phyloP scores from a whole-genome alignment of 176 grass and related monocot species.

The Oryza australiensis region DNA sequence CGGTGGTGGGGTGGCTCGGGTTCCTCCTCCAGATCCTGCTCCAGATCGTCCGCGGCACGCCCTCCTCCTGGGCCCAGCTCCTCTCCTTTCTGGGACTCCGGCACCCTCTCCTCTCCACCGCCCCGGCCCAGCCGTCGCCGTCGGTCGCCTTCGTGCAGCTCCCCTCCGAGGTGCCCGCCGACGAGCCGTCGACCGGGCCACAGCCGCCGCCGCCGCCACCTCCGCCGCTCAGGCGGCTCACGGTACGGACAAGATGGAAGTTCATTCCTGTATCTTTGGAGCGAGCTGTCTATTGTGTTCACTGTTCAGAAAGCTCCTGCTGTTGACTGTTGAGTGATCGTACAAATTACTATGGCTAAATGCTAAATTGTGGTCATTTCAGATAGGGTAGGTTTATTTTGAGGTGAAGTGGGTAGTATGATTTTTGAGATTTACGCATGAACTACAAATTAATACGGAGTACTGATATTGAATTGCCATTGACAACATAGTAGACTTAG shows the following conservation, averaged over 20 bases:
- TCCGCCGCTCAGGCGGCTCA: constrained; percentile 43
- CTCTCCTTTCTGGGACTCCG: constrained; percentile 40
- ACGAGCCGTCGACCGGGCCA: constrained; percentile 2
- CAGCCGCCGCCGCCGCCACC: background rate
- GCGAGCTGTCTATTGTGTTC: background rate
- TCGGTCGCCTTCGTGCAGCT: constrained; percentile 61
- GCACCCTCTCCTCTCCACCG: constrained; percentile 41
- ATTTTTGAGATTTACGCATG: background rate
- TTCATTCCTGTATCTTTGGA: background rate
- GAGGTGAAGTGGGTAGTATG: background rate
- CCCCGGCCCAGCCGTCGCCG: constrained; percentile 16
- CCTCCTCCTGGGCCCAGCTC: constrained; percentile 49
- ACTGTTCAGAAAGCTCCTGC: background rate
- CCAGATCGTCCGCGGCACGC: constrained; percentile 46
- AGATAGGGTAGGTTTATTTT: background rate
- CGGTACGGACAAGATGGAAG: constrained; percentile 23
- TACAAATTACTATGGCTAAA: background rate
- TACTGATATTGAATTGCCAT: background rate
- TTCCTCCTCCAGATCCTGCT: constrained; percentile 63
- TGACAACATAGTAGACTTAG: background rate
- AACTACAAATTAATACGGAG: background rate
- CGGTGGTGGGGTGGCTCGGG: constrained; percentile 52
- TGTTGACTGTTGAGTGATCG: background rate
- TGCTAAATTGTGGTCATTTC: background rate
- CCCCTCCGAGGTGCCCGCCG: constrained; percentile 42